Evolutionary conservation across 192 early-diverging fungal genomes (phyloP).

Genomic region (Rhizoclosmatium globosum): DNA sequence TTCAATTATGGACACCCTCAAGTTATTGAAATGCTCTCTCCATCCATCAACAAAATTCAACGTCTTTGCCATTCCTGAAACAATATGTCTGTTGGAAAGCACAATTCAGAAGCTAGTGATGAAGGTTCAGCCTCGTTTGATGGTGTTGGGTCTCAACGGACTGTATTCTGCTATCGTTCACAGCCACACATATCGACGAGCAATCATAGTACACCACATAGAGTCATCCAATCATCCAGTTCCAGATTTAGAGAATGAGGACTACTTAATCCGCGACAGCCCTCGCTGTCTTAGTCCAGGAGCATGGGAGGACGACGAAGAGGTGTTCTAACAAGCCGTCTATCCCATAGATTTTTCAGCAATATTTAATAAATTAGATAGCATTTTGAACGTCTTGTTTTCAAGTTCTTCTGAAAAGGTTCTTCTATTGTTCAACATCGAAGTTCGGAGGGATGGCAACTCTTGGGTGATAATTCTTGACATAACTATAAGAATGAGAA

Average conservation of each 20-base stretch:
- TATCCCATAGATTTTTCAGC: neutral
- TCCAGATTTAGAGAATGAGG: neutral
- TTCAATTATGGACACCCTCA: neutral
- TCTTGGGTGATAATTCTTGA: too few relatives aligned
- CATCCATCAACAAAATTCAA: neutral
- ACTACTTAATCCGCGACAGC: neutral
- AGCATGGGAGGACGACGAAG: neutral
- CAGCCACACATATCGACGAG: neutral
- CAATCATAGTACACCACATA: neutral
- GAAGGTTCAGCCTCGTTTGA: neutral
- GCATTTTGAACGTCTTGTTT: neutral
- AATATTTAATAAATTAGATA: neutral
- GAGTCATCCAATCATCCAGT: neutral
- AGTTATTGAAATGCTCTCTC: neutral
- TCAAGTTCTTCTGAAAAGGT: neutral
- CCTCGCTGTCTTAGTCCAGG: neutral
- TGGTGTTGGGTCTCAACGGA: neutral
- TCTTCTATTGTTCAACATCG: neutral
- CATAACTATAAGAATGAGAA: too few relatives aligned
- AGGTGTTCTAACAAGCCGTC: neutral
- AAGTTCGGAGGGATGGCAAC: too few relatives aligned
- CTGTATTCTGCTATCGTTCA: neutral
- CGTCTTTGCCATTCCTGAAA: neutral
- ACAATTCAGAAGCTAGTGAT: neutral
- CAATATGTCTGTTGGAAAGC: neutral